phyloP scores from a whole-genome alignment of 305 asterid species.

The Nicotiana rustica region DNA sequence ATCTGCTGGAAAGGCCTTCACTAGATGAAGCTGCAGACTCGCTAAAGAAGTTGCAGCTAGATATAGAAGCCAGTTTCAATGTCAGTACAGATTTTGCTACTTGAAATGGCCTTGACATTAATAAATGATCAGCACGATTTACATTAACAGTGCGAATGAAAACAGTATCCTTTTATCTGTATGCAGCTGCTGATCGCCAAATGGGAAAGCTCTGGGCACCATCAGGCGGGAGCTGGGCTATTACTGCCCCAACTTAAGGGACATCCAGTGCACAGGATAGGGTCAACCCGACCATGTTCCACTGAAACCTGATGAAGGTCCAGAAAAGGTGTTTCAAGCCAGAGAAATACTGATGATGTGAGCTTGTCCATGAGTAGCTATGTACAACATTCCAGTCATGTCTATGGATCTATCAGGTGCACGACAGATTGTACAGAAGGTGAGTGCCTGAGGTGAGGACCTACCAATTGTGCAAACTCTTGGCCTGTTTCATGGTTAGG shows the following conservation, averaged over 20 bases:
- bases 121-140: neutral
- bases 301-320: slow-evolving; percentile 63
- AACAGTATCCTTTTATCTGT: slow-evolving; percentile 70
- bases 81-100: slow-evolving; percentile 34
- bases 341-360: slow-evolving; percentile 64
- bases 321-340: slow-evolving; percentile 51
- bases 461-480: slow-evolving; percentile 67
- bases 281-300: slow-evolving; percentile 54
- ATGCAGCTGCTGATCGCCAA: slow-evolving; percentile 62
- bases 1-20: too few species aligned
- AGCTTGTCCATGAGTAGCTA: slow-evolving; percentile 63
- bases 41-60: slow-evolving; percentile 51
- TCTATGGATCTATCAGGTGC: slow-evolving; percentile 62
- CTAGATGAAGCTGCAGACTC: too few species aligned
- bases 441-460: slow-evolving; percentile 74
- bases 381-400: slow-evolving; percentile 65
- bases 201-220: slow-evolving; percentile 58
- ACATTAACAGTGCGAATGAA: neutral
- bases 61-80: slow-evolving; percentile 58
- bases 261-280: slow-evolving; percentile 67
- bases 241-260: slow-evolving; percentile 58
- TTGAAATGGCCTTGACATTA: neutral
- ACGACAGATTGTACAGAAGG: slow-evolving; percentile 59
- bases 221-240: slow-evolving; percentile 69
- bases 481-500: slow-evolving; percentile 71